Evolutionary conservation across 2,329 filamentous ascomycete species (phyloP), one percentile per base, ranked within the genome.

Genomic region (Gnomoniopsis sp.): DNA sequence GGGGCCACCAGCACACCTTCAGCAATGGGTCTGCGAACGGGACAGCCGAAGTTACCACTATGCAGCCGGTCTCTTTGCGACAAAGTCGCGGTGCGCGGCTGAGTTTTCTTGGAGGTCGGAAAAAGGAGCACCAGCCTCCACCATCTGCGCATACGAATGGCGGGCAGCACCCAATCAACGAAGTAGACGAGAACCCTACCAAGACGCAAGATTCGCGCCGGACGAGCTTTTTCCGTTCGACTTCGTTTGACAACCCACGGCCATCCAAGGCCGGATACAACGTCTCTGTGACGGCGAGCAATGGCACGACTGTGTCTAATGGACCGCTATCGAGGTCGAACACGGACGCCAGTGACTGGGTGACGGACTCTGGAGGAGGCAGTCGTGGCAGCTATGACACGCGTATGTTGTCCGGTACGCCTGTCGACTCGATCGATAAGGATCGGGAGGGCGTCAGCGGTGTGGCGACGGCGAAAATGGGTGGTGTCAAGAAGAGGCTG

Each of bases 401-500:
- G 26, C 36, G 49, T 22, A 33, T 51, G 7, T 41, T 58, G 22
- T 52, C 55, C 11, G 49, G 59, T 19, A 61, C 55, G 26, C 49
- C 55, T 46, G 51, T 63, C 6, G 54, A 59, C 17, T 58, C 63
- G 3, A 21, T 59, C 41, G 59, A 64, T 17, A 61, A 63, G 48
- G 66, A 70, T 36, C 61, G 61, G 49, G 65, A 69, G 49, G 55
- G 66, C 22, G 55, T 57, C 0, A 65, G 68, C 34, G 60, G 57
- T 23, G 60, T 64, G 14, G 72, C 74, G 3, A 68, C 76, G 41
- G 70, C 73, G 57, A 79, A 80, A 67, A 82, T 83, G 54, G 84
- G 83, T 38, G 88, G 86, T 59, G 83, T 96, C 64, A 86, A 88
- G 74, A 93, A 91, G 76, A 77, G 91, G 68, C 79, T 96, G 64